Evolutionary conservation across 2,329 filamentous ascomycete genomes (phyloP).

Genomic region (Macroventuria anomochaeta): DNA sequence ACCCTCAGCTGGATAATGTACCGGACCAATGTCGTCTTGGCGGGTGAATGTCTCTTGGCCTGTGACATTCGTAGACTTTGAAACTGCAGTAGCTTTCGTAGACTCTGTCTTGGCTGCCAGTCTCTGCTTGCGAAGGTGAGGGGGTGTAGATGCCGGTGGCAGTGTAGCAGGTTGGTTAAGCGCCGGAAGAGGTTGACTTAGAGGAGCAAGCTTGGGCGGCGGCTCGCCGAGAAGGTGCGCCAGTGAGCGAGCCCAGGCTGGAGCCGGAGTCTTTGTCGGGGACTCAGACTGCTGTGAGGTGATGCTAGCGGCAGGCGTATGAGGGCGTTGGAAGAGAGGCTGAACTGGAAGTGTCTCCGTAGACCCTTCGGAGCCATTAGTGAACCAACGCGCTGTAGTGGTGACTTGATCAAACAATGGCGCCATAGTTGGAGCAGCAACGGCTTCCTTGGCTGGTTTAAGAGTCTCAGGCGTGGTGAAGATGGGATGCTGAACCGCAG

Average conservation of each 20-base stretch:
- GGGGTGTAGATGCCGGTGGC: neutral
- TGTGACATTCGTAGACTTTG: neutral
- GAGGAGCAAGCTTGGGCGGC: neutral
- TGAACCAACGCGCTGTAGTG: neutral
- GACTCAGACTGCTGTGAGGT: neutral
- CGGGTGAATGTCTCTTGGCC: neutral
- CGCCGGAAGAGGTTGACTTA: neutral
- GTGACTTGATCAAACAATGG: neutral
- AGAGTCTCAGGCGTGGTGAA: neutral
- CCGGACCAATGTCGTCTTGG: neutral
- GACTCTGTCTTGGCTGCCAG: neutral
- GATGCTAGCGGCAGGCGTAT: neutral
- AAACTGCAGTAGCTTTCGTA: neutral
- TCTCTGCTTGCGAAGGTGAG: slow-evolving; percentile 1
- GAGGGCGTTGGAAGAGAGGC: neutral
- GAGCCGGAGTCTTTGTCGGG: neutral
- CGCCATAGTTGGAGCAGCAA: neutral
- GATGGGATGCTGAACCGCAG: neutral
- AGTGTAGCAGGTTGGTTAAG: neutral
- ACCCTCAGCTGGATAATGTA: neutral
- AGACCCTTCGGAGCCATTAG: neutral
- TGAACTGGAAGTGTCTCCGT: neutral
- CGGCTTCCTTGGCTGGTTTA: neutral
- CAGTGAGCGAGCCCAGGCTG: neutral
- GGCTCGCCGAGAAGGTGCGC: neutral